A percentile compares a stretch with the other conserved stretches of the same genome.
Conservation (phyloP, 805 yeast species). For the Kazachstania kunashirensis region DNA sequence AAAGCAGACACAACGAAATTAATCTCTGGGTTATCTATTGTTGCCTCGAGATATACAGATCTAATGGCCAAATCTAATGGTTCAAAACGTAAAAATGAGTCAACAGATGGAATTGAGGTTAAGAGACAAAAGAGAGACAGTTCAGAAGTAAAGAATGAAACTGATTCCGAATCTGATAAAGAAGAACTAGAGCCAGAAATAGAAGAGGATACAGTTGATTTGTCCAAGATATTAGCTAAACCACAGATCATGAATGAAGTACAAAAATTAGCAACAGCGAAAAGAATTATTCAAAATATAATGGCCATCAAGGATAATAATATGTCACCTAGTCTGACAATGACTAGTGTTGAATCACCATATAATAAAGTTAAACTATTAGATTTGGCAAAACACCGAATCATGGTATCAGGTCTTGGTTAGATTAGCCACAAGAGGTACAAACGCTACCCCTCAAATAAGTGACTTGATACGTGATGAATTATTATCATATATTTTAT, state of each 20-base stretch:
- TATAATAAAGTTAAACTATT: slow-evolving; percentile 23
- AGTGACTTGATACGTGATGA: slow-evolving; percentile 59
- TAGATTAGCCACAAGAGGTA: slow-evolving; percentile 76
- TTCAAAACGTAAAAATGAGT: slow-evolving; percentile 3
- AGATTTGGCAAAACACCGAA: slow-evolving; percentile 53
- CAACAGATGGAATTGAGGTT: too few species aligned
- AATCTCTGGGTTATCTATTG: slow-evolving; percentile 57
- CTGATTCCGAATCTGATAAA: slow-evolving; percentile 7
- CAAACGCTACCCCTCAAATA: slow-evolving; percentile 36
- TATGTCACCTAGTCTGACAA: background rate
- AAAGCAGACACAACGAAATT: slow-evolving; percentile 44
- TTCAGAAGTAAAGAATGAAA: slow-evolving; percentile 10
- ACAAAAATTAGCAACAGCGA: slow-evolving; percentile 48
- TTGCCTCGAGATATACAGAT: slow-evolving; percentile 54
- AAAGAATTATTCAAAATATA: slow-evolving; percentile 9
- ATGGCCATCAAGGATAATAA: slow-evolving; percentile 4
- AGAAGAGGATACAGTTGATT: slow-evolving; percentile 9
- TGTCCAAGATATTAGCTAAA: slow-evolving; percentile 7
- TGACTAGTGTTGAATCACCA: slow-evolving; percentile 4
- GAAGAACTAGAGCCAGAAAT: slow-evolving; percentile 4
- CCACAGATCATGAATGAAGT: slow-evolving; percentile 45
- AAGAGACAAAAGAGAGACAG: slow-evolving; percentile 3
- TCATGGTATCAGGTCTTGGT: slow-evolving; percentile 72
- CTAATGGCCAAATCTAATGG: slow-evolving; percentile 26
- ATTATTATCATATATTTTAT: slow-evolving; percentile 61